These are phyloP conservation scores for Grosmannia penicillata DNA, from an alignment of 2,329 filamentous ascomycete species.

Conservation along the genomic window DNA sequence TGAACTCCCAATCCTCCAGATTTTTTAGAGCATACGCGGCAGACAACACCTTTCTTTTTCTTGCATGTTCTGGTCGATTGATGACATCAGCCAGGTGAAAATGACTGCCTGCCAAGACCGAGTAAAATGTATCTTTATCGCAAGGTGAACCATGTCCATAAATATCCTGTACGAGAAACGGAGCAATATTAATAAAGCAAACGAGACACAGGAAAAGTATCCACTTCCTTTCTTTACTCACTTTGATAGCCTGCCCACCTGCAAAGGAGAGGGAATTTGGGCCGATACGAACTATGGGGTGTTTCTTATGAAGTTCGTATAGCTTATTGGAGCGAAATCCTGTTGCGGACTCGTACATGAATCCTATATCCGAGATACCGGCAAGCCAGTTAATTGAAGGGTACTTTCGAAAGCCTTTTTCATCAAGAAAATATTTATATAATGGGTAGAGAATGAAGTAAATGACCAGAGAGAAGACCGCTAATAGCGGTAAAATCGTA, in stretches of 20 bases:
- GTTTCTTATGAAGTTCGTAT: constrained; percentile 26
- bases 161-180: constrained; percentile 18
- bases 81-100: constrained; percentile 36
- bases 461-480: constrained; percentile 7
- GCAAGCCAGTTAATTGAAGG: constrained; percentile 26
- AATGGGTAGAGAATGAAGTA: constrained; percentile 26
- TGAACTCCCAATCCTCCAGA: constrained; percentile 38
- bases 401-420: constrained; percentile 30
- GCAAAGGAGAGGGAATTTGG: constrained; percentile 29
- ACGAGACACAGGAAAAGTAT: too few relatives aligned
- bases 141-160: constrained; percentile 35
- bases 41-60: constrained; percentile 34
- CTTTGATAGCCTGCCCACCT: constrained; percentile 26
- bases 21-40: constrained; percentile 37
- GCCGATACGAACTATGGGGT: constrained; percentile 28
- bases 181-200: too few relatives aligned
- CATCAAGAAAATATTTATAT: constrained; percentile 26
- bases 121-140: constrained; percentile 33
- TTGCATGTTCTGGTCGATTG: constrained; percentile 34
- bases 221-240: neutral
- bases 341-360: constrained; percentile 27
- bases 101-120: constrained; percentile 28
- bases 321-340: constrained; percentile 28
- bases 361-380: constrained; percentile 29
- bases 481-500: neutral